Conservation (phyloP, 768 basidiomycete species). For the Leccinum barrowsii region DNA sequence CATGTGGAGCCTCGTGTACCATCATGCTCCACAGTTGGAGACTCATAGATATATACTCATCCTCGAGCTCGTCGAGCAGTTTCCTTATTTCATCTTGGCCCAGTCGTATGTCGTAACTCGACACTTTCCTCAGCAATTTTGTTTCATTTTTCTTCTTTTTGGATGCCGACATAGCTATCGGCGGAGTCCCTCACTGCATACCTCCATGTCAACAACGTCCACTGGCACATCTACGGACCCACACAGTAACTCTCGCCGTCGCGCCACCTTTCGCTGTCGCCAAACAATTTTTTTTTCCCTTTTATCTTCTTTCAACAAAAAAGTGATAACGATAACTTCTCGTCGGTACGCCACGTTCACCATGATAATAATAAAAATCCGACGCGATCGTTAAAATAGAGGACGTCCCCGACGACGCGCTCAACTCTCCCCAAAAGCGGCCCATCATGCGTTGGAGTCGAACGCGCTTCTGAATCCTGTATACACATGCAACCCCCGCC, state of each 20-base stretch:
- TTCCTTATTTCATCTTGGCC: too few species aligned
- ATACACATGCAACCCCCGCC: not conserved
- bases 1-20: too few species aligned
- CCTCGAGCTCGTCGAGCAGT: too few species aligned
- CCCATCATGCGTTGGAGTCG: not conserved
- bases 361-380: not conserved
- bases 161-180: too few species aligned
- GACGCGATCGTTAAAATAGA: not conserved
- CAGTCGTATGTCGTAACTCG: too few species aligned
- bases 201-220: too few species aligned
- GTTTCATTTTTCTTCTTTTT: too few species aligned
- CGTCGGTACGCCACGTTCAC: not conserved
- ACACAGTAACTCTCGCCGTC: not conserved
- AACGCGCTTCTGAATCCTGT: constrained; percentile 17
- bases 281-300: not conserved
- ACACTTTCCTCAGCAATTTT: too few species aligned
- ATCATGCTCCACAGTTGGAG: too few species aligned
- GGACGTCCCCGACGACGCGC: not conserved
- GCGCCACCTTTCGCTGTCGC: not conserved
- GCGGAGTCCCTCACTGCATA: too few species aligned
- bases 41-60: too few species aligned
- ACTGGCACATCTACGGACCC: too few species aligned
- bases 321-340: not conserved
- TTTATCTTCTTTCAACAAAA: not conserved
- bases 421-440: not conserved